Conservation (phyloP, 1,284 basidiomycete species). For the Trichosporon sp. region DNA sequence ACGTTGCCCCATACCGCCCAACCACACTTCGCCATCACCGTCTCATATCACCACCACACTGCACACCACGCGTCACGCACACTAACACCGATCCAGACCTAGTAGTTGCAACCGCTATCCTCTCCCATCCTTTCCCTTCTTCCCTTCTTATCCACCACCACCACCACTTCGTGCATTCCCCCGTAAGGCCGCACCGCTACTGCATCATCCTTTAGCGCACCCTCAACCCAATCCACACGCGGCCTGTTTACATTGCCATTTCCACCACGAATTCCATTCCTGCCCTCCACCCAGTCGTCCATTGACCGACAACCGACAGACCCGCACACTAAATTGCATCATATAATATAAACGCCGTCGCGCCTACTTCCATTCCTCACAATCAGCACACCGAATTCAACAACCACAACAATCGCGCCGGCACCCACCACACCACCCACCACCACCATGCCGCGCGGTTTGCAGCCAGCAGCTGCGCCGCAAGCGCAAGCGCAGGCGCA, state of each 20-base stretch:
- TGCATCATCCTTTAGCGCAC: too few species aligned
- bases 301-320: too few species aligned
- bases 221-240: too few species aligned
- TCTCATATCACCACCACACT: too few species aligned
- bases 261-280: background rate
- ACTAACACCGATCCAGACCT: background rate
- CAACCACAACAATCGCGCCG: background rate
- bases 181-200: background rate
- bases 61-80: slow-evolving; percentile 1
- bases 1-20: too few species aligned
- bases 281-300: background rate
- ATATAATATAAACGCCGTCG: background rate
- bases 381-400: background rate
- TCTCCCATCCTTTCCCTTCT: background rate
- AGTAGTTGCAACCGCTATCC: too few species aligned
- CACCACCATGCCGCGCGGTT: slow-evolving; percentile 7
- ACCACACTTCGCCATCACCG: too few species aligned
- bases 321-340: background rate
- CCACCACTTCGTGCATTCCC: background rate
- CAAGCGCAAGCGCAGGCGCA: slow-evolving; percentile 4
- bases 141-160: background rate
- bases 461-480: background rate
- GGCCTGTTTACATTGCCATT: background rate
- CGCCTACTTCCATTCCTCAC: background rate
- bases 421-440: background rate